Base-by-base conservation (phyloP, 225 moss, liverwort and hornwort species). In the Anthoceros angustus region DNA sequence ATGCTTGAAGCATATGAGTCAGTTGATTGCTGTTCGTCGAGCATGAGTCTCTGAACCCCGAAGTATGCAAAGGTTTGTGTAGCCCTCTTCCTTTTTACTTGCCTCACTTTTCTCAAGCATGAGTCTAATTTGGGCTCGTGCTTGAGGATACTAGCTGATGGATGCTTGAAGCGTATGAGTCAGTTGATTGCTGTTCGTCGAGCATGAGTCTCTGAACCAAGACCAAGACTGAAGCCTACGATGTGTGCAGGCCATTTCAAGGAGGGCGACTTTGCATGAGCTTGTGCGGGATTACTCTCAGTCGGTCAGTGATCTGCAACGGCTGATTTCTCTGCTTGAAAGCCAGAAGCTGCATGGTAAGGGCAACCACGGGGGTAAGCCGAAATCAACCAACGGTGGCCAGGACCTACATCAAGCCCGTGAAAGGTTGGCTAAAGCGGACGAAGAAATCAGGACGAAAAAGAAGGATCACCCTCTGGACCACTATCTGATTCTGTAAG, bases 391-490 rank as follows among this genome's bases (percentile, higher is more conserved):
- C 23, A 79, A 68, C 42, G 71, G 72, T 43, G 68, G 68, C 64
- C 86, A 90, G 71, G 90, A 88, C 71, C 70, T 95, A 38, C 76
- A 84, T 55, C 90, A 84, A 67, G 79, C 76, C 12, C 83, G 80
- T 64, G 85, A 75, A 20, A 84, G 94, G 67, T 72, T 90, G 62
- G 65, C 65, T 39, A 90, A 90, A 77, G 83, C 82, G 40, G 90
- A 95, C 72, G 88, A 95, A 25, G 94, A 90, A 70, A 68, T 95
- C 79, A 55, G 55, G 55, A 18, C 14, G 23, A 18, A 12, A 23
- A 95, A 88, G 79, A 95, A 90, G 74, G 80, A 80, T 8, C 71
- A 82, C 70, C 84, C 86, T 38, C 83, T 90, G 43, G 90, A 95
- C 76, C 94, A 95, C 70, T 95, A 95, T 75, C 70, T 79, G 76